A percentile compares a stretch with the other conserved stretches of the same genome.
These are phyloP conservation scores for Beauveria caledonica DNA, from an alignment of 2,329 filamentous ascomycete genomes.

Conservation along the genomic window DNA sequence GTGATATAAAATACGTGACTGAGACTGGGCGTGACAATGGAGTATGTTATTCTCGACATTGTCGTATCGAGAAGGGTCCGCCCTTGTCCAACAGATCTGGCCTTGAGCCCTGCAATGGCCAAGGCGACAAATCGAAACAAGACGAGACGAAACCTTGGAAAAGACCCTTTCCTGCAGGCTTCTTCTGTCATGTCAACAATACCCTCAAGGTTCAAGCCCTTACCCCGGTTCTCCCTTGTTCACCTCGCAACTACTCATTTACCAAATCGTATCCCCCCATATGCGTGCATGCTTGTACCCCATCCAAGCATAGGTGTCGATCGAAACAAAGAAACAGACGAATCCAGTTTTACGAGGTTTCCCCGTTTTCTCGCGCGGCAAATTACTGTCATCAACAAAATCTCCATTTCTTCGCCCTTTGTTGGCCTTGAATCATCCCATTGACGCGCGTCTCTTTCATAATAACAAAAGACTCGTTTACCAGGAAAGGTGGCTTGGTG, in stretches of 20 bases:
- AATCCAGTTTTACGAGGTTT: not conserved
- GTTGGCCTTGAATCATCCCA: not conserved
- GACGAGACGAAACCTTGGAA: too few species aligned
- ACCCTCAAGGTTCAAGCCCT: too few species aligned
- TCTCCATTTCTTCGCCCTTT: not conserved
- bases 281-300: not conserved
- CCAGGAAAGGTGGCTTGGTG: not conserved
- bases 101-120: too few species aligned
- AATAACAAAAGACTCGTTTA: not conserved
- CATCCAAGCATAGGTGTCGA: not conserved
- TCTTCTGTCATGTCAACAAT: too few species aligned
- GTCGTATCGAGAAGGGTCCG: too few species aligned
- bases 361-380: not conserved
- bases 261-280: not conserved
- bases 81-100: too few species aligned
- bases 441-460: not conserved
- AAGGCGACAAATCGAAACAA: too few species aligned
- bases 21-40: too few species aligned
- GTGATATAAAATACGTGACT: too few species aligned
- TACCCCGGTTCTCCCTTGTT: not conserved
- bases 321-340: not conserved
- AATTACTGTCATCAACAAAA: not conserved
- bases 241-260: not conserved
- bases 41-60: too few species aligned
- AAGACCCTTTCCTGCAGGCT: too few species aligned